phyloP scores from a whole-genome alignment of 306 rosid genomes.

The Dalbergia cultrata region DNA sequence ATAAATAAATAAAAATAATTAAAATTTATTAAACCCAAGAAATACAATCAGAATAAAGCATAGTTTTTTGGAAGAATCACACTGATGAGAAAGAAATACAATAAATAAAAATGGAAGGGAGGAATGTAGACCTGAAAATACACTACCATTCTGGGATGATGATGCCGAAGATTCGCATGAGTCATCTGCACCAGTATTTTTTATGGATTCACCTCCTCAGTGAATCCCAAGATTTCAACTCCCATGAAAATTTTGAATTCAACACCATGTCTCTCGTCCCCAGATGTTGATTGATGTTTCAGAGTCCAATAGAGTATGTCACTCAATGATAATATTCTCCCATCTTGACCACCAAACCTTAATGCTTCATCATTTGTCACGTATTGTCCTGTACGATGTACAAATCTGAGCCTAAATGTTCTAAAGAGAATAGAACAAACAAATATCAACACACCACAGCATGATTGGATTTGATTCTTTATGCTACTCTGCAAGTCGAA shows the following conservation, averaged over 20 bases:
- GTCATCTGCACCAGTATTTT: conserved; percentile 51
- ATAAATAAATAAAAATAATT: not conserved
- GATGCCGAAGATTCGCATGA: conserved; percentile 77
- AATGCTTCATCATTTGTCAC: conserved; percentile 60
- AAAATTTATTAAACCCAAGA: not conserved
- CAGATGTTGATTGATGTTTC: conserved; percentile 63
- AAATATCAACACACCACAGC: conserved; percentile 14
- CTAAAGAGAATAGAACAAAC: not conserved
- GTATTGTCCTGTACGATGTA: too few relatives aligned
- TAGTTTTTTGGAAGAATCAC: too few relatives aligned
- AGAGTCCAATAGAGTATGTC: too few relatives aligned
- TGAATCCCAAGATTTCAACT: conserved; percentile 78
- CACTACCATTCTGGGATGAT: conserved; percentile 67
- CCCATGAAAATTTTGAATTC: conserved; percentile 84
- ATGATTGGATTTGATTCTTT: not conserved
- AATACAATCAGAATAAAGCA: not conserved
- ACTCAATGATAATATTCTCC: conserved; percentile 65
- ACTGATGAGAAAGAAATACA: not conserved
- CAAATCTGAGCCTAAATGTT: not conserved
- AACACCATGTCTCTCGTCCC: conserved; percentile 76
- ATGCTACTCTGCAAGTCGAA: not conserved
- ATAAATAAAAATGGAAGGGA: not conserved
- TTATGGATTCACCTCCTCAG: too few relatives aligned
- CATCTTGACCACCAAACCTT: conserved; percentile 71
- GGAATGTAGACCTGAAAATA: conserved; percentile 68